Evolutionary conservation across 2,329 filamentous ascomycete species (phyloP).

Genomic region (Diaporthe humulicola): DNA sequence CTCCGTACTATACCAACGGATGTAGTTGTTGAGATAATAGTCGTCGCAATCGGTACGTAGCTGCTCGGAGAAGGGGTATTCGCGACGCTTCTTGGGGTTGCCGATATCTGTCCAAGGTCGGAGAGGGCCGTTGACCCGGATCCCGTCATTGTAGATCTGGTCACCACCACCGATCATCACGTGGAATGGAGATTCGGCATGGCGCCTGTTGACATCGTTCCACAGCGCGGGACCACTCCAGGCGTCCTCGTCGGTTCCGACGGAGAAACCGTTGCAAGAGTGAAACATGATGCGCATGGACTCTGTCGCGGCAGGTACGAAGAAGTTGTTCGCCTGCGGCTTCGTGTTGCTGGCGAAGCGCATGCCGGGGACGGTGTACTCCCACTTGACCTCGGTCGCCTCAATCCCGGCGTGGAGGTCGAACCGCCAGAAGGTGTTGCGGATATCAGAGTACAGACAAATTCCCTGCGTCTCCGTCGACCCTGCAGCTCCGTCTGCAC

Average conservation of each 20-base stretch:
- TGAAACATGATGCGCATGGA: constrained; percentile 99
- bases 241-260: constrained; percentile 85
- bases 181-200: constrained; percentile 87
- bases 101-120: constrained; percentile 85
- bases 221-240: constrained; percentile 94
- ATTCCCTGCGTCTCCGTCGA: constrained; percentile 61
- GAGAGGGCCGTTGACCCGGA: constrained; percentile 86
- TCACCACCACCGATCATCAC: constrained; percentile 97
- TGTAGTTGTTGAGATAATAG: constrained; percentile 92
- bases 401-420: constrained; percentile 83
- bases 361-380: constrained; percentile 80
- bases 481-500: constrained; percentile 40
- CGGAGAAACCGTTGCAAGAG: constrained; percentile 96
- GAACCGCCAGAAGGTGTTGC: constrained; percentile 94
- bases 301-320: constrained; percentile 84
- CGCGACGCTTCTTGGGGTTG: constrained; percentile 85
- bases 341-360: constrained; percentile 70
- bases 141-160: constrained; percentile 96
- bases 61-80: constrained; percentile 81
- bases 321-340: constrained; percentile 78
- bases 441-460: constrained; percentile 74
- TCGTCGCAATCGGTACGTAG: constrained; percentile 88
- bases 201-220: constrained; percentile 90
- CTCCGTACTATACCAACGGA: constrained; percentile 85
- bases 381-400: constrained; percentile 78